Evolutionary conservation across 805 yeast genomes (phyloP).

Genomic region (Barnettozyma wickerhamii): DNA sequence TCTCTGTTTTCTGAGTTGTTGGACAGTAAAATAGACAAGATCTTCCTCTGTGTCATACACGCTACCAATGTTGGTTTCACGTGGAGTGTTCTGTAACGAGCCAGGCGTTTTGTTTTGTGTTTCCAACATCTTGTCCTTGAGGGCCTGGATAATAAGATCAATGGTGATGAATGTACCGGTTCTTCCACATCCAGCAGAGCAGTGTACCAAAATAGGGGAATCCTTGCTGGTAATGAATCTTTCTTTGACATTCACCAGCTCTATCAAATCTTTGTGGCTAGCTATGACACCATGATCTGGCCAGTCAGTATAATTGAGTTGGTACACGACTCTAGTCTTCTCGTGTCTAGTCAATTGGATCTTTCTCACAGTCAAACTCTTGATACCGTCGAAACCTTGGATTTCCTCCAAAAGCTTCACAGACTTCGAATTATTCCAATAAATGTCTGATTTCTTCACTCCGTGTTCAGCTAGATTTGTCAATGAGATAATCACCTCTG

Average conservation of each 20-base stretch:
- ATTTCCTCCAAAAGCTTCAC: constrained; percentile 32
- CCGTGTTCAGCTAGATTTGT: constrained; percentile 73
- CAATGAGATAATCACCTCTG: constrained; percentile 70
- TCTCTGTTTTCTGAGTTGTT: constrained; percentile 66
- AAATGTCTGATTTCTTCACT: constrained; percentile 75
- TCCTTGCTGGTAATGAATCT: constrained; percentile 16
- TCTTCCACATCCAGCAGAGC: constrained; percentile 97
- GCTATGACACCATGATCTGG: constrained; percentile 69
- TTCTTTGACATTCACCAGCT: constrained; percentile 30
- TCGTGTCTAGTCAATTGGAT: constrained; percentile 20
- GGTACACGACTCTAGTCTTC: constrained; percentile 47
- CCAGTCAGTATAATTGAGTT: constrained; percentile 78
- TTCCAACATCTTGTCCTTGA: constrained; percentile 12
- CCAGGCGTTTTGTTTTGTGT: background rate
- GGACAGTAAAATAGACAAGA: constrained; percentile 52
- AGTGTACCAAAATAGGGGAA: constrained; percentile 71
- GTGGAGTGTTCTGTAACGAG: background rate
- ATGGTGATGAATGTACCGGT: constrained; percentile 85
- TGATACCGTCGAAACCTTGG: constrained; percentile 26
- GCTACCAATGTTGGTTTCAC: constrained; percentile 5
- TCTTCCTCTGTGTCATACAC: constrained; percentile 39
- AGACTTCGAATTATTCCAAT: constrained; percentile 59
- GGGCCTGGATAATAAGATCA: constrained; percentile 34
- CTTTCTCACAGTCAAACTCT: constrained; percentile 30
- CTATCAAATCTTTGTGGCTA: constrained; percentile 30